phyloP scores from a whole-genome alignment of 768 basidiomycete species.

The Kwoniella dejecticola region DNA sequence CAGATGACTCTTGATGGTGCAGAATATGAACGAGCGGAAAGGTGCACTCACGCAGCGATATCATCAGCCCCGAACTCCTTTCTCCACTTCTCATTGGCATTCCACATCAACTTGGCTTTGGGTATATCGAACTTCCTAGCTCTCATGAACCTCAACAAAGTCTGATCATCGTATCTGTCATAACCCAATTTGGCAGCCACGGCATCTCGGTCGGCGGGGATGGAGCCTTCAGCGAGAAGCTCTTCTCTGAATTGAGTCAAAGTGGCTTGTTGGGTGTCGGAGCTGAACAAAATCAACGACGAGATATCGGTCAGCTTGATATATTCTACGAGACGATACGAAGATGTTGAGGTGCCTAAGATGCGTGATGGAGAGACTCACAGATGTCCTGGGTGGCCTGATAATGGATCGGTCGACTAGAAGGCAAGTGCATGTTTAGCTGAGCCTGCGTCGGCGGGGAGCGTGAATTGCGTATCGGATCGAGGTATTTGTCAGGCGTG shows the following conservation, averaged over 20 bases:
- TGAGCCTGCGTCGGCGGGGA: neutral
- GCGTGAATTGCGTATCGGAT: too few species aligned
- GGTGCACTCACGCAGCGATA: conserved; percentile 54
- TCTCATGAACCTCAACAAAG: conserved; percentile 71
- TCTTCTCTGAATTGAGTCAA: conserved; percentile 70
- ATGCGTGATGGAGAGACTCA: too few species aligned
- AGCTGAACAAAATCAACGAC: conserved; percentile 20
- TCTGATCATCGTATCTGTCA: conserved; percentile 55
- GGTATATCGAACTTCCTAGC: conserved; percentile 88
- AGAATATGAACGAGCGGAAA: too few species aligned
- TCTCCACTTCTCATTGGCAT: conserved; percentile 83
- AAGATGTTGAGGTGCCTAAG: too few species aligned
- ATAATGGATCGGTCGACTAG: conserved; percentile 60
- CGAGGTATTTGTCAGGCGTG: too few species aligned
- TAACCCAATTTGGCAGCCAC: conserved; percentile 40
- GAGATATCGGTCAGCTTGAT: neutral
- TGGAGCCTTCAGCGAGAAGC: conserved; percentile 59
- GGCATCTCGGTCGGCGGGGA: conserved; percentile 41
- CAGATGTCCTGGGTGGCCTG: conserved; percentile 80
- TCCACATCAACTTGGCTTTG: conserved; percentile 81
- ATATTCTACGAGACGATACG: too few species aligned
- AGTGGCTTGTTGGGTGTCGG: conserved; percentile 62
- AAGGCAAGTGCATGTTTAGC: neutral
- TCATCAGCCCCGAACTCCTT: conserved; percentile 66
- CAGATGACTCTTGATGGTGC: too few species aligned